A percentile compares a stretch with the other conserved stretches of the same genome.
Evolutionary conservation across 2,329 filamentous ascomycete genomes (phyloP).

Genomic region (Penicillium sclerotiorum): DNA sequence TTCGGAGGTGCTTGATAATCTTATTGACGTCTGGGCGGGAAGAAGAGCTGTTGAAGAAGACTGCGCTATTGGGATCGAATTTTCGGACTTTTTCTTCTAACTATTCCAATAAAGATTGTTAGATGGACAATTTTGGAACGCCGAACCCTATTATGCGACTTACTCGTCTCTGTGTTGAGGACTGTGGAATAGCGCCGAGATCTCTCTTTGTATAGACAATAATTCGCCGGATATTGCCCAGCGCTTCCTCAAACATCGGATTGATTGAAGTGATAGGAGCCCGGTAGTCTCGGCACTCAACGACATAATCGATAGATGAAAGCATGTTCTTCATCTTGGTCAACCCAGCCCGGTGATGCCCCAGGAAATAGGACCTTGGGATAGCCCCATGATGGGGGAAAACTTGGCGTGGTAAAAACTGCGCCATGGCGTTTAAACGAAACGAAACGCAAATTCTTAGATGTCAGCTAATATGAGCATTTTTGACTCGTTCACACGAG

Average conservation of each 20-base stretch:
- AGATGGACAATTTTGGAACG: too few species aligned
- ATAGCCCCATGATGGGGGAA: slow-evolving; percentile 77
- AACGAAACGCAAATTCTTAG: background rate
- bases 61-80: slow-evolving; percentile 37
- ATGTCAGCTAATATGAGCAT: slow-evolving; percentile 9
- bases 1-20: slow-evolving; percentile 37
- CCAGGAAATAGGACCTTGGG: slow-evolving; percentile 88
- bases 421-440: slow-evolving; percentile 20
- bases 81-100: slow-evolving; percentile 35
- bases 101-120: slow-evolving; percentile 15
- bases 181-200: slow-evolving; percentile 57
- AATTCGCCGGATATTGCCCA: slow-evolving; percentile 73
- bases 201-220: slow-evolving; percentile 92
- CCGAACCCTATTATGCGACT: slow-evolving; percentile 12
- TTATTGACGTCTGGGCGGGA: slow-evolving; percentile 33
- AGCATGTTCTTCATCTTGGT: slow-evolving; percentile 80
- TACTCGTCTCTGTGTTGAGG: slow-evolving; percentile 46
- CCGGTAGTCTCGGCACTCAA: slow-evolving; percentile 94
- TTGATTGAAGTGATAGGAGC: slow-evolving; percentile 89
- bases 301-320: slow-evolving; percentile 78
- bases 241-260: slow-evolving; percentile 77
- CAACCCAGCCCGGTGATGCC: slow-evolving; percentile 84
- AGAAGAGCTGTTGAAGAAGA: slow-evolving; percentile 40
- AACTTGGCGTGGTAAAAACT: slow-evolving; percentile 71
- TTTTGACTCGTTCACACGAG: background rate